phyloP scores from a whole-genome alignment of 345 rosid species.

The Brassica juncea region DNA sequence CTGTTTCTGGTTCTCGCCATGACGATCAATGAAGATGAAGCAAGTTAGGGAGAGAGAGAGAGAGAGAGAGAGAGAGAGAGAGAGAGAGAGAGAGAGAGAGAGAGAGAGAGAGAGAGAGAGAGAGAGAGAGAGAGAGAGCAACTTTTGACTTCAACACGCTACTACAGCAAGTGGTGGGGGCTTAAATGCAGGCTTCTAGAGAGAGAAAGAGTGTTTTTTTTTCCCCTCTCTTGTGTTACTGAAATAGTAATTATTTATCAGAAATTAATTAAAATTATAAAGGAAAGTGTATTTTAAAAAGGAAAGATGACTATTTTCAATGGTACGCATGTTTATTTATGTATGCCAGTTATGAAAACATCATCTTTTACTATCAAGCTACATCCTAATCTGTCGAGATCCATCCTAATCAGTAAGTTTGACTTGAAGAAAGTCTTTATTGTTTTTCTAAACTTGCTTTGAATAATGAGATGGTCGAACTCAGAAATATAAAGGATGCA shows the following conservation, averaged over 20 bases:
- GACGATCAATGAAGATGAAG: constrained; percentile 23
- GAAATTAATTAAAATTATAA: neutral
- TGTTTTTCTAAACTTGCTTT: neutral
- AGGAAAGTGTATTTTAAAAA: neutral
- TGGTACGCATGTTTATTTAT: neutral
- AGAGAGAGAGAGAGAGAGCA: constrained; percentile 2
- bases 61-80: neutral
- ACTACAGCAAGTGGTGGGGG: constrained; percentile 40
- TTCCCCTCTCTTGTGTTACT: neutral
- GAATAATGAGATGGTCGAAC: constrained; percentile 1
- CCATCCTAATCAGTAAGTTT: constrained; percentile 19
- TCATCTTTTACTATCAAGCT: neutral
- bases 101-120: neutral
- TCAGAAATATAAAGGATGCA: too few species aligned
- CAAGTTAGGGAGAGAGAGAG: too few species aligned
- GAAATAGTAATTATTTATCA: neutral
- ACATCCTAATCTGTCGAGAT: neutral
- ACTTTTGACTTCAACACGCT: constrained; percentile 53
- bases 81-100: constrained; percentile 1
- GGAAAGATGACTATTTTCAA: neutral
- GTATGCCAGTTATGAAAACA: neutral
- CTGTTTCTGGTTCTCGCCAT: constrained; percentile 17
- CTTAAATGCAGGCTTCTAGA: constrained; percentile 28
- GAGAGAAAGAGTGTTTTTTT: constrained; percentile 32
- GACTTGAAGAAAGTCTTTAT: constrained; percentile 29